Evolutionary conservation across 148 eudicot species (phyloP).

Genomic region (Camellia granthamiana): DNA sequence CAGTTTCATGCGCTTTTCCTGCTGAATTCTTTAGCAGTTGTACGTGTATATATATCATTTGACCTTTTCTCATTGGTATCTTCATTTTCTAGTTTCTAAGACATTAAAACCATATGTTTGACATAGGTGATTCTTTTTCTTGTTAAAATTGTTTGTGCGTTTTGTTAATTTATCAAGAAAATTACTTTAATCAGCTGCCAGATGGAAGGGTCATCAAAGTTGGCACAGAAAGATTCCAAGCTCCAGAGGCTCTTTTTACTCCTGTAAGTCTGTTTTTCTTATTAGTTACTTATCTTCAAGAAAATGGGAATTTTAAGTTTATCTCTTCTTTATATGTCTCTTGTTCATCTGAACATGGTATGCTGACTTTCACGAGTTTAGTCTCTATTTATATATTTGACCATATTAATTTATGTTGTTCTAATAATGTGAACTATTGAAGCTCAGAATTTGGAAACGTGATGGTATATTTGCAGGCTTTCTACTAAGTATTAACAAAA

Average conservation of each 20-base stretch:
- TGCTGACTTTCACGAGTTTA: background rate
- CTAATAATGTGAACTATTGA: background rate
- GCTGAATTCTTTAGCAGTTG: too few relatives aligned
- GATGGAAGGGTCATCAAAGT: constrained; percentile 98
- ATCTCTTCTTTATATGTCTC: background rate
- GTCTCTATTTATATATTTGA: background rate
- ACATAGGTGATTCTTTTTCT: background rate
- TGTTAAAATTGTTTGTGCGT: background rate
- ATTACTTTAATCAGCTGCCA: constrained; percentile 58
- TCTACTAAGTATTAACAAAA: background rate
- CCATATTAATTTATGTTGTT: background rate
- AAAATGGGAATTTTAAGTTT: background rate
- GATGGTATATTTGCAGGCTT: background rate
- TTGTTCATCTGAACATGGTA: background rate
- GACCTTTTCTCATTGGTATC: background rate
- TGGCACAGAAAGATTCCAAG: constrained; percentile 97
- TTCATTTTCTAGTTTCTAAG: background rate
- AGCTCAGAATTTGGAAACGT: background rate
- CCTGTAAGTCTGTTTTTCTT: constrained; percentile 53
- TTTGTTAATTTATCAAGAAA: constrained; percentile 4
- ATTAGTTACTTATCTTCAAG: background rate
- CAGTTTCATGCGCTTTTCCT: background rate
- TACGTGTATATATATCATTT: background rate
- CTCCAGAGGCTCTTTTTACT: constrained; percentile 98
- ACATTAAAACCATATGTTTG: background rate